Conservation (phyloP, 305 asterid genomes). For the Fraxinus dipetala region DNA sequence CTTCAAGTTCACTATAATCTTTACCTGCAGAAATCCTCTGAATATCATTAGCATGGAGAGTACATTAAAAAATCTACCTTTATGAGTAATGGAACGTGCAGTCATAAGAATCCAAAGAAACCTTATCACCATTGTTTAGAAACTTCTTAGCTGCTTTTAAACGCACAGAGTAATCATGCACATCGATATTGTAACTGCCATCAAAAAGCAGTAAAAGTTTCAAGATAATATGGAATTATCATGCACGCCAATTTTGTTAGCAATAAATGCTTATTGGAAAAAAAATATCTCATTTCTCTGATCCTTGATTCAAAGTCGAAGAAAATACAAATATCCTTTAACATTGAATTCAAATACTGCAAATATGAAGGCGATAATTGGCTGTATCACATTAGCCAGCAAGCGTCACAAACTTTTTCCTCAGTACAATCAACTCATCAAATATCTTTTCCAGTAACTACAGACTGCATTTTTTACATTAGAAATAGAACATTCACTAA, state of each 20-base stretch:
- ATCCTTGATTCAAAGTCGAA: not conserved
- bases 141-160: conserved; percentile 87
- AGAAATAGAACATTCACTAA: not conserved
- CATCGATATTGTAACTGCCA: conserved; percentile 89
- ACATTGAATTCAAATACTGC: not conserved
- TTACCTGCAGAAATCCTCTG: conserved; percentile 57
- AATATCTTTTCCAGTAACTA: not conserved
- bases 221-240: not conserved
- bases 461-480: not conserved
- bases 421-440: not conserved
- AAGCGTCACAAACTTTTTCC: not conserved
- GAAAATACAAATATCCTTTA: not conserved
- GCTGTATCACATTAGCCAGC: not conserved
- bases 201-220: conserved; percentile 10
- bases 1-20: conserved; percentile 81
- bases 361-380: not conserved
- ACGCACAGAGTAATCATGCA: conserved; percentile 91
- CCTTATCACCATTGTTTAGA: conserved; percentile 92
- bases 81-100: conserved; percentile 9
- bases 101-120: conserved; percentile 31
- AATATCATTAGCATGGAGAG: not conserved
- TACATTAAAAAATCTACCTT: conserved; percentile 11
- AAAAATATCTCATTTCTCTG: not conserved
- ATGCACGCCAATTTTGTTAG: not conserved
- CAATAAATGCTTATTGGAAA: not conserved